A percentile compares a stretch with the other conserved stretches of the same genome.
Evolutionary conservation across 2,329 filamentous ascomycete species (phyloP).

Genomic region (Anisogramma anomala): DNA sequence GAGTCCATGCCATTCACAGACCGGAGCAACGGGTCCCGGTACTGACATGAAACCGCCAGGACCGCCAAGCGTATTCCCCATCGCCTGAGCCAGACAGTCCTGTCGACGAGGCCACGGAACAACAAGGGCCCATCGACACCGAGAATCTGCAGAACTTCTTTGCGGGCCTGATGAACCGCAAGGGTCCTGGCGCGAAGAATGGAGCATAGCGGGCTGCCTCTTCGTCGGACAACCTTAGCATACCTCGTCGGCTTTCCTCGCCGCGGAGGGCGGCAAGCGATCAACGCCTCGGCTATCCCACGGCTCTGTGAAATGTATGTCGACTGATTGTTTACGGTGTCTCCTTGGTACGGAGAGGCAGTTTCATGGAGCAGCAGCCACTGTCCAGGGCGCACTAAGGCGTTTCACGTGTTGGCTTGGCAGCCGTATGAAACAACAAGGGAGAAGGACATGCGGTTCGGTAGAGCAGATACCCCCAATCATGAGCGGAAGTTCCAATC

Average conservation of each 20-base stretch:
- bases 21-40: neutral
- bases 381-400: too few species aligned
- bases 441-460: too few species aligned
- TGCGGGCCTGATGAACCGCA: constrained; percentile 46
- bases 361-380: too few species aligned
- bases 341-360: too few species aligned
- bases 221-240: neutral
- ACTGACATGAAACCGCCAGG: constrained; percentile 30
- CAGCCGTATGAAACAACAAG: neutral
- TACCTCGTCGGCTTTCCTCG: neutral
- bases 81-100: constrained; percentile 32
- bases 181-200: constrained; percentile 21
- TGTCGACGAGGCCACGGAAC: constrained; percentile 22
- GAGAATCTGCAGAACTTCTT: constrained; percentile 51
- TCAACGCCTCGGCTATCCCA: neutral
- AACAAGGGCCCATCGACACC: constrained; percentile 35
- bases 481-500: too few species aligned
- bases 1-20: constrained; percentile 14
- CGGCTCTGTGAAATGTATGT: too few species aligned
- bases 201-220: constrained; percentile 10
- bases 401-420: too few species aligned
- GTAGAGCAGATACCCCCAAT: too few species aligned
- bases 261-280: neutral
- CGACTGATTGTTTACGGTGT: too few species aligned
- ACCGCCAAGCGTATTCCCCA: constrained; percentile 43